phyloP scores from a whole-genome alignment of 73 alveolate genomes.

The Urostyla sp. region DNA sequence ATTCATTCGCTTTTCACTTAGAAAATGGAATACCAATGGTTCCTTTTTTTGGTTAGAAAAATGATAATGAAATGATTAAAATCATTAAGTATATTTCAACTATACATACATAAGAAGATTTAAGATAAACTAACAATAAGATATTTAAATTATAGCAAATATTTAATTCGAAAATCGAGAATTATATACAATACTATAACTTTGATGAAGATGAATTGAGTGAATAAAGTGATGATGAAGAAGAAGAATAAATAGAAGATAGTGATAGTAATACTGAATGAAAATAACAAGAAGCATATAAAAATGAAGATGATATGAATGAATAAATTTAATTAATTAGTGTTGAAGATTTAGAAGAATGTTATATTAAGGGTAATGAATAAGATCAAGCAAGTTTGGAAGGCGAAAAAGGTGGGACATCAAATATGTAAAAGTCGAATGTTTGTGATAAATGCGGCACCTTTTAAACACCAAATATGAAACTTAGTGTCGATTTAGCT shows the following conservation, averaged over 20 bases:
- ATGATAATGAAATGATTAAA: constrained; percentile 69
- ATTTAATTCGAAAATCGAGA: constrained; percentile 6
- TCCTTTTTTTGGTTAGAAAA: constrained; percentile 69
- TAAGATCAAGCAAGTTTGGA: background rate
- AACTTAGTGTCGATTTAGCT: no score
- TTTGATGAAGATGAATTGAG: constrained; percentile 36
- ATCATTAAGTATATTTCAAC: constrained; percentile 31
- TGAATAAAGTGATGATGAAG: background rate
- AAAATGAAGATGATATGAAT: no score
- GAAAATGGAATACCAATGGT: constrained; percentile 80
- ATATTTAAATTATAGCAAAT: constrained; percentile 7
- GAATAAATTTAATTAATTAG: background rate
- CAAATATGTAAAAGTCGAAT: background rate
- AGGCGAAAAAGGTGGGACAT: constrained; percentile 43
- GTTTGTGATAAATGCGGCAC: constrained; percentile 31
- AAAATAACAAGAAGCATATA: background rate
- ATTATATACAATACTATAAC: constrained; percentile 20
- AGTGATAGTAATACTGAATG: background rate
- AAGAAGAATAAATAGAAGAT: background rate
- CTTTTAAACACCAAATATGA: constrained; percentile 25
- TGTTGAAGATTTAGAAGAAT: background rate
- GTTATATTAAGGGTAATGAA: background rate
- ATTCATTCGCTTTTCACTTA: constrained; percentile 71
- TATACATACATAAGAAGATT: background rate
- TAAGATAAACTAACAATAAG: background rate